Percentiles rank a stretch among this genome's conserved stretches.
Evolutionary conservation across 2,329 filamentous ascomycete species (phyloP).

Genomic region (Aspergillus thermomutatus): DNA sequence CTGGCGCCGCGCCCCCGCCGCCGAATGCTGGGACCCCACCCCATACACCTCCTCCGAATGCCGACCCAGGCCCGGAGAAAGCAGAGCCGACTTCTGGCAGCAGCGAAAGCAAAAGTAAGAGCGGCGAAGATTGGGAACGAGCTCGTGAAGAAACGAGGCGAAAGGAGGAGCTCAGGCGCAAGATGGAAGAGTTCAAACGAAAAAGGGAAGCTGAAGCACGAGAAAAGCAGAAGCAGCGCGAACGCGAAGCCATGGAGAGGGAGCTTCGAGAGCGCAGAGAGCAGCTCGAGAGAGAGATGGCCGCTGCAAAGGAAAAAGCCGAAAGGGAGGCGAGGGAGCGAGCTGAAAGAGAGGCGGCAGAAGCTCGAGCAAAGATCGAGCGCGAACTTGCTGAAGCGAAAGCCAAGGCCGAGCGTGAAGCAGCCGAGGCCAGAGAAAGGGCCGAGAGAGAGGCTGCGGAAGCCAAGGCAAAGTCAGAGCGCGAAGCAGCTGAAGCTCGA

Average conservation of each 20-base stretch:
- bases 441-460: slow-evolving; percentile 36
- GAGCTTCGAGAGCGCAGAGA: slow-evolving; percentile 39
- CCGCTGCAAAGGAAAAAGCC: slow-evolving; percentile 26
- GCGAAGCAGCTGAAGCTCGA: slow-evolving; percentile 25
- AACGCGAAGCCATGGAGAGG: slow-evolving; percentile 40
- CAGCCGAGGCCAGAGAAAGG: slow-evolving; percentile 20
- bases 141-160: slow-evolving; percentile 31
- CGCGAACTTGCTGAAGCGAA: slow-evolving; percentile 12
- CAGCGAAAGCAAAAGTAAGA: slow-evolving; percentile 17
- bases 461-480: slow-evolving; percentile 30
- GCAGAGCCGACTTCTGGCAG: slow-evolving; percentile 11
- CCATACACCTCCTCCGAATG: slow-evolving; percentile 20
- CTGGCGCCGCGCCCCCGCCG: slow-evolving; percentile 21
- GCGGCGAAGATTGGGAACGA: slow-evolving; percentile 25
- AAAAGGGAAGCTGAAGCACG: slow-evolving; percentile 36
- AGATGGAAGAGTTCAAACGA: slow-evolving; percentile 37
- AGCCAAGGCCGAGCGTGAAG: slow-evolving; percentile 13
- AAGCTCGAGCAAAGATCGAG: slow-evolving; percentile 21
- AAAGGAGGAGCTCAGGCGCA: slow-evolving; percentile 36
- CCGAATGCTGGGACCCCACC: slow-evolving; percentile 19
- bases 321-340: slow-evolving; percentile 18
- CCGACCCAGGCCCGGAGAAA: slow-evolving; percentile 13
- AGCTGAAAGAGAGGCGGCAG: slow-evolving; percentile 22
- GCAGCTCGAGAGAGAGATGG: slow-evolving; percentile 37
- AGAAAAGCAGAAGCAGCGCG: slow-evolving; percentile 37